Evolutionary conservation across 2,329 filamentous ascomycete genomes (phyloP).

Genomic region (Ceratocystis destructans): DNA sequence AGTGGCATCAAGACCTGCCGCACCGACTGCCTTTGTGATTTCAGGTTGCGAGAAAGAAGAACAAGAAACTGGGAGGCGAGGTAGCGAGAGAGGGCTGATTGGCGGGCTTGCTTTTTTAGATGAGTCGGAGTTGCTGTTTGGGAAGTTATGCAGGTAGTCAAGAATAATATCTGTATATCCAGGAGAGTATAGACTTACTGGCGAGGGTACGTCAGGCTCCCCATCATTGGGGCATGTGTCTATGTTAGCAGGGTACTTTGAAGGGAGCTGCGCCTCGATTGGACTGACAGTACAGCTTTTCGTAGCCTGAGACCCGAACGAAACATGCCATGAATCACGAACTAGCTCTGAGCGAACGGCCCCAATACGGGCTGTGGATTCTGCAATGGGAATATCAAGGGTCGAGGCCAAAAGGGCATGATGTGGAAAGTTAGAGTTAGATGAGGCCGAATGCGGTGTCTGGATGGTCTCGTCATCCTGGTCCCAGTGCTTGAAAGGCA

Average conservation of each 20-base stretch:
- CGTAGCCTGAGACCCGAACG: neutral
- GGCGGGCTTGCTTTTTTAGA: neutral
- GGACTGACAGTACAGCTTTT: conserved; percentile 4
- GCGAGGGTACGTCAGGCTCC: too few species aligned
- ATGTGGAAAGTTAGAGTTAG: neutral
- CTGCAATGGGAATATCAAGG: neutral
- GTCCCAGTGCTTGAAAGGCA: conserved; percentile 11
- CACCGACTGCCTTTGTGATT: neutral
- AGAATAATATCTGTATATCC: conserved; percentile 8
- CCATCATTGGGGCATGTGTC: neutral
- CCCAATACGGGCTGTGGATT: neutral
- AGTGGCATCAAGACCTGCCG: neutral
- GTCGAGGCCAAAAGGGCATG: conserved; percentile 3
- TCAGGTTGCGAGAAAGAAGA: neutral
- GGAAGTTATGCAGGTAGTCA: neutral
- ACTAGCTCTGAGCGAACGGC: neutral
- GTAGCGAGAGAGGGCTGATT: neutral
- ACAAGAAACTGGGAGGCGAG: neutral
- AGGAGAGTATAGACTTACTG: neutral
- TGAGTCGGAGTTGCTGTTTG: neutral
- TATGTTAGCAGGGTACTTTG: neutral
- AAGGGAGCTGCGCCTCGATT: neutral
- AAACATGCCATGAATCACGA: neutral
- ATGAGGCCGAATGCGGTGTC: neutral
- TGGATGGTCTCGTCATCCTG: neutral